Evolutionary conservation across 2,329 filamentous ascomycete genomes (phyloP).

Genomic region (Monosporascus sp.): DNA sequence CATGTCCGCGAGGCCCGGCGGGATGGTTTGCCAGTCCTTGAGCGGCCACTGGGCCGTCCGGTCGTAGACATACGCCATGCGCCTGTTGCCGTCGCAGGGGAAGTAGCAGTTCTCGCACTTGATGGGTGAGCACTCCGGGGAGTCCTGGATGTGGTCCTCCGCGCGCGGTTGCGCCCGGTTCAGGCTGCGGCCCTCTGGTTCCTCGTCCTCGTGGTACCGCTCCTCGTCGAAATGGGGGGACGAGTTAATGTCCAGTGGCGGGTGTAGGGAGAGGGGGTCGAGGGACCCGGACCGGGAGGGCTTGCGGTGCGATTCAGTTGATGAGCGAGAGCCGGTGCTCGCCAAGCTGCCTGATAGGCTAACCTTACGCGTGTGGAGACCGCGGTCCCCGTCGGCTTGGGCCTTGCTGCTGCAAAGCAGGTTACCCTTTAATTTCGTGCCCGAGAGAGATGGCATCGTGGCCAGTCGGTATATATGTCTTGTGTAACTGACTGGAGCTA

Average conservation of each 20-base stretch:
- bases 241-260: constrained; percentile 24
- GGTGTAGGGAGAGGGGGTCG: constrained; percentile 26
- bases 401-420: constrained; percentile 9
- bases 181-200: constrained; percentile 20
- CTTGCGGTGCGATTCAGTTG: constrained; percentile 13
- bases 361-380: constrained; percentile 13
- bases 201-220: constrained; percentile 17
- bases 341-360: constrained; percentile 17
- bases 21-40: constrained; percentile 27
- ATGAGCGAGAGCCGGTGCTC: constrained; percentile 22
- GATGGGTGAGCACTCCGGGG: constrained; percentile 19
- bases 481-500: background rate
- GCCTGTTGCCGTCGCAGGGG: constrained; percentile 11
- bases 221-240: constrained; percentile 23
- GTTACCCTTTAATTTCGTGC: constrained; percentile 22
- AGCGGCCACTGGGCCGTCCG: constrained; percentile 25
- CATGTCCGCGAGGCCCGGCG: constrained; percentile 16
- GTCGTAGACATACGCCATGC: constrained; percentile 22
- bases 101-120: constrained; percentile 23
- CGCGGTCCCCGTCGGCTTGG: constrained; percentile 11
- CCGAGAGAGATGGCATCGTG: constrained; percentile 20
- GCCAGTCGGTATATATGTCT: background rate
- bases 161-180: constrained; percentile 12
- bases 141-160: constrained; percentile 17
- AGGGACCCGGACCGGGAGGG: constrained; percentile 5